phyloP scores from a whole-genome alignment of 306 rosid genomes.

The Cucurbita pepo region DNA sequence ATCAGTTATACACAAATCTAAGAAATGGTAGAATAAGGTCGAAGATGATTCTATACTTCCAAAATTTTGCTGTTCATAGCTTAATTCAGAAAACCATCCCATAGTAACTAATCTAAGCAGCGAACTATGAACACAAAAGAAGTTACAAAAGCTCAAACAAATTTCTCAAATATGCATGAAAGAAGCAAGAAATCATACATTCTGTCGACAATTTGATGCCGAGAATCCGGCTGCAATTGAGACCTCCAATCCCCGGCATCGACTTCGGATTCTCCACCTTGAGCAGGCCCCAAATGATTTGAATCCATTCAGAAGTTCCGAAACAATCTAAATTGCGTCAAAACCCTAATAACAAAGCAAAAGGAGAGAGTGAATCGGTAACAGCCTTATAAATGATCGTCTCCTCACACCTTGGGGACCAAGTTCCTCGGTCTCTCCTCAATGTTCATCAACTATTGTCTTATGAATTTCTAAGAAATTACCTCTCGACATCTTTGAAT shows the following conservation, averaged over 20 bases:
- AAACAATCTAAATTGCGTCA: neutral
- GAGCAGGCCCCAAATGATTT: conserved; percentile 24
- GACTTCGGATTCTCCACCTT: conserved; percentile 16
- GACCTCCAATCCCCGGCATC: conserved; percentile 12
- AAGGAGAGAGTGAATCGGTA: neutral
- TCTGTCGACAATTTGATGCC: neutral
- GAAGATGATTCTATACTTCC: neutral
- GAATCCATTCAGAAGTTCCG: conserved; percentile 17
- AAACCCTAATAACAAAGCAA: neutral
- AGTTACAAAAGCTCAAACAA: neutral
- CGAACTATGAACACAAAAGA: neutral
- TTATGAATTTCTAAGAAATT: too few species aligned
- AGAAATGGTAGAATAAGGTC: neutral
- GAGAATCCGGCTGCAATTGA: conserved; percentile 1
- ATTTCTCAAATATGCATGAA: neutral
- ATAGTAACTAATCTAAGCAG: neutral
- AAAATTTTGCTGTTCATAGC: neutral
- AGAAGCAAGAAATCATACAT: neutral
- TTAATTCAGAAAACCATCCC: neutral
- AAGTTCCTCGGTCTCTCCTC: too few species aligned
- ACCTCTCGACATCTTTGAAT: too few species aligned
- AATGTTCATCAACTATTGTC: too few species aligned
- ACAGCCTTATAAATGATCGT: neutral
- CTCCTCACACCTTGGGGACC: too few species aligned
- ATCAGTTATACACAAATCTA: neutral